Evolutionary conservation across 352 stramenopile genomes (phyloP).

Genomic region (Globisporangium carolinianum): DNA sequence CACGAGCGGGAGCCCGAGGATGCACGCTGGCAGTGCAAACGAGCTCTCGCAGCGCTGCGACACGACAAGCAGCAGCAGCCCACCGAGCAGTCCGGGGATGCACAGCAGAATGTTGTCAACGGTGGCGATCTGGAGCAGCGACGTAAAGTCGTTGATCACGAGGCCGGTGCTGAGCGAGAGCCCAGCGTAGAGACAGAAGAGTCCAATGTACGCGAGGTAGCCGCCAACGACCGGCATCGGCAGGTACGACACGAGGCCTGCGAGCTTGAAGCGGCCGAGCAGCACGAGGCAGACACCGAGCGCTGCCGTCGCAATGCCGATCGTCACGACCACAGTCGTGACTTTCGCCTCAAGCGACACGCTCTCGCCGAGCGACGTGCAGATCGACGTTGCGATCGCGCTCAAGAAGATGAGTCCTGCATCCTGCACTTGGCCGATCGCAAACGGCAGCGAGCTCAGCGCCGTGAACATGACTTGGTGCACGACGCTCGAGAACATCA

Average conservation of each 20-base stretch:
- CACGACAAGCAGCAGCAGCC: constrained; percentile 77
- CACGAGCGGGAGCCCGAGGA: constrained; percentile 82
- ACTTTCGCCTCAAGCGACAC: constrained; percentile 75
- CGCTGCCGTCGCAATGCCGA: constrained; percentile 87
- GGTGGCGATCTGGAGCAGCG: constrained; percentile 67
- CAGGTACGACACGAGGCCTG: constrained; percentile 94
- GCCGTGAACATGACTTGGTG: constrained; percentile 90
- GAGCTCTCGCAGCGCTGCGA: constrained; percentile 75
- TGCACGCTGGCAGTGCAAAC: constrained; percentile 64
- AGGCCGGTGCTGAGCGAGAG: constrained; percentile 89
- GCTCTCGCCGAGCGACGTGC: constrained; percentile 58
- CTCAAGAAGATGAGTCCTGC: constrained; percentile 97
- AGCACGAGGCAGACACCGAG: constrained; percentile 93
- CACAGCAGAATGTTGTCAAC: constrained; percentile 73
- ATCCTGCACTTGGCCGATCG: constrained; percentile 98
- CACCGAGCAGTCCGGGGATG: constrained; percentile 77
- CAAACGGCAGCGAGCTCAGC: constrained; percentile 92
- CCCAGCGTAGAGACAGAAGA: constrained; percentile 93
- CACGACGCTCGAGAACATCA: constrained; percentile 93
- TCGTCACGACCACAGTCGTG: constrained; percentile 91
- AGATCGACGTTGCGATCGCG: constrained; percentile 91
- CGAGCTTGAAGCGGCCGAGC: constrained; percentile 92
- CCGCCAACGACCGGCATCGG: constrained; percentile 96
- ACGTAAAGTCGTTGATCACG: constrained; percentile 84
- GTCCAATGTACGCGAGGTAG: constrained; percentile 97